Conservation (phyloP, 345 rosid genomes). For the Citrus medica region DNA sequence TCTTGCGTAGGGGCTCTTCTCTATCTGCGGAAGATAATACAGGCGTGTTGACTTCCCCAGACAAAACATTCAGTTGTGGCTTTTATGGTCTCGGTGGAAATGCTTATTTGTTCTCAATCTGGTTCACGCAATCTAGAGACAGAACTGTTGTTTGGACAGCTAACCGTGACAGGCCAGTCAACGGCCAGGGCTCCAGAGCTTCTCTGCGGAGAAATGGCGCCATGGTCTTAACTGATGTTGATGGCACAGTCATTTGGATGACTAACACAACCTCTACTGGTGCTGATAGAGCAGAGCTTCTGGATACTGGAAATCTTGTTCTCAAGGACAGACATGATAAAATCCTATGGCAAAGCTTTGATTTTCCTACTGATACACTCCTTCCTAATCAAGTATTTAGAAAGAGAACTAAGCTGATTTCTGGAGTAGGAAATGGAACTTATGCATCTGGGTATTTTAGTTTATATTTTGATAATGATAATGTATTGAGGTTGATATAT, state of each 20-base stretch:
- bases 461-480: constrained; percentile 36
- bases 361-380: constrained; percentile 7
- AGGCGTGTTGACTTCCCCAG: constrained; percentile 25
- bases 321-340: constrained; percentile 12
- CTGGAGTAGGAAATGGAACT: constrained; percentile 21
- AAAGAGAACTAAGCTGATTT: constrained; percentile 24
- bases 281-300: constrained; percentile 31
- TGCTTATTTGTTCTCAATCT: constrained; percentile 41
- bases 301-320: constrained; percentile 41
- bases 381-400: constrained; percentile 37
- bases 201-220: constrained; percentile 27
- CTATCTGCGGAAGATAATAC: constrained; percentile 25
- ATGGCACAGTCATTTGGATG: constrained; percentile 28
- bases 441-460: constrained; percentile 24
- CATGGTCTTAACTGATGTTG: constrained; percentile 32
- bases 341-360: constrained; percentile 45
- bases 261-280: constrained; percentile 22
- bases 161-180: constrained; percentile 41
- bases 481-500: constrained; percentile 35
- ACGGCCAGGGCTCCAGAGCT: constrained; percentile 36
- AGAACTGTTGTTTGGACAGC: constrained; percentile 46
- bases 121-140: constrained; percentile 34
- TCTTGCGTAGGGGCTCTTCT: constrained; percentile 23
- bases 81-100: constrained; percentile 34
- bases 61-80: constrained; percentile 41